These are phyloP conservation scores for Firmiana major DNA, from an alignment of 345 rosid species.

Conservation along the genomic window DNA sequence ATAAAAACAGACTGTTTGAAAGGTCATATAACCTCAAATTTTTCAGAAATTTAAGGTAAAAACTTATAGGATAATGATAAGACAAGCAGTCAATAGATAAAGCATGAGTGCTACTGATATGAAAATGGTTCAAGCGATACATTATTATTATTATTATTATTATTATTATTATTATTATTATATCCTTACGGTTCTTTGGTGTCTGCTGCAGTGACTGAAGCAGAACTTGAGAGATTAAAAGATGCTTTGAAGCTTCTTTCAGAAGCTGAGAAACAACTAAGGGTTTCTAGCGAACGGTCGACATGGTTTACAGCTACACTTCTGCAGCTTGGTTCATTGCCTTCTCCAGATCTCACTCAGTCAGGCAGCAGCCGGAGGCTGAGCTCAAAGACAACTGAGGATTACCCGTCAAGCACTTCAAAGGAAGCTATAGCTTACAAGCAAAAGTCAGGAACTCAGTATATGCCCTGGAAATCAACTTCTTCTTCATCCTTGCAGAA, in stretches of 20 bases:
- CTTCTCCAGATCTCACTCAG: conserved; percentile 68
- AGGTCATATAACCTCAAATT: neutral
- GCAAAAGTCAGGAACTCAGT: conserved; percentile 51
- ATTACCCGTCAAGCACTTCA: conserved; percentile 69
- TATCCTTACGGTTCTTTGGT: conserved; percentile 3
- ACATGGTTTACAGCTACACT: conserved; percentile 97
- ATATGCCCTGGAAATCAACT: conserved; percentile 38
- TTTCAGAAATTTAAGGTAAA: neutral
- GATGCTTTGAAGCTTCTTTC: conserved; percentile 96
- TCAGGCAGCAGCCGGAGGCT: conserved; percentile 79
- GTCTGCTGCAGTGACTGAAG: conserved; percentile 60
- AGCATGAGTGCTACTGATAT: no score
- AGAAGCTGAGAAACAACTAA: conserved; percentile 87
- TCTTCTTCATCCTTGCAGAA: conserved; percentile 54
- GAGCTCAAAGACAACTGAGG: conserved; percentile 83
- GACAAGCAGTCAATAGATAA: neutral
- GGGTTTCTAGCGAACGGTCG: conserved; percentile 85
- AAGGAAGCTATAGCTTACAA: conserved; percentile 55
- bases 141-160: no score
- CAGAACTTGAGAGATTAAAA: conserved; percentile 80
- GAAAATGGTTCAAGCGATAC: neutral
- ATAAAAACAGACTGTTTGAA: neutral
- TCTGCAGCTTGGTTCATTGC: conserved; percentile 84
- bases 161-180: no score
- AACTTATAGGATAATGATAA: neutral